phyloP scores from a whole-genome alignment of 495 filamentous ascomycete species.

The Daldinia childiae region DNA sequence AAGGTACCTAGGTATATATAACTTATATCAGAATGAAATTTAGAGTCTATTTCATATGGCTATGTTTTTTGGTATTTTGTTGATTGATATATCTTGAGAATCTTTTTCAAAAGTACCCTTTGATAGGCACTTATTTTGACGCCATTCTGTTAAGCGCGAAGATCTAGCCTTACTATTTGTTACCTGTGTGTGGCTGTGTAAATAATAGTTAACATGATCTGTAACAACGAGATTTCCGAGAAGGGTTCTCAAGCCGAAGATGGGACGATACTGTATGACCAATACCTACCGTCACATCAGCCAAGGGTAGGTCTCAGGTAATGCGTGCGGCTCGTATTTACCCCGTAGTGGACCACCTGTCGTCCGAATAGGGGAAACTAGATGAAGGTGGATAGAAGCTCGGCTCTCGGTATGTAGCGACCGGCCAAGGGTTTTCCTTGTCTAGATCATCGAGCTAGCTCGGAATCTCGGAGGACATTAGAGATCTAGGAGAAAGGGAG shows the following conservation, averaged over 20 bases:
- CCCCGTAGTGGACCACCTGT: conserved; percentile 23
- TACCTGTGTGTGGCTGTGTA: neutral
- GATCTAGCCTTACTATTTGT: neutral
- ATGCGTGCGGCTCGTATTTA: conserved; percentile 39
- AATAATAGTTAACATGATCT: conserved; percentile 11
- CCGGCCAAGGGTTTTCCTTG: conserved; percentile 16
- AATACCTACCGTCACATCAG: conserved; percentile 32
- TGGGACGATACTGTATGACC: conserved; percentile 29
- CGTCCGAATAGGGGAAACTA: conserved; percentile 17
- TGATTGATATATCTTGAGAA: too few relatives aligned
- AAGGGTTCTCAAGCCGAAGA: conserved; percentile 19
- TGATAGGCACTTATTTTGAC: too few relatives aligned
- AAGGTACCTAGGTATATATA: too few relatives aligned
- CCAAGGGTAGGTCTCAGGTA: conserved; percentile 48
- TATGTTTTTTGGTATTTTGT: too few relatives aligned
- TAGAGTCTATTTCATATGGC: too few relatives aligned
- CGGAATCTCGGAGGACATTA: conserved; percentile 9
- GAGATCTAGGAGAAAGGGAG: conserved; percentile 1
- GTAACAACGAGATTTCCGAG: conserved; percentile 29
- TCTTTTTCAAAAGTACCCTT: too few relatives aligned
- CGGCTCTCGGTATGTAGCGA: conserved; percentile 33
- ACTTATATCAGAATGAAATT: too few relatives aligned
- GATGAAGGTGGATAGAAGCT: conserved; percentile 19
- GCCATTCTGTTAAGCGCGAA: neutral
- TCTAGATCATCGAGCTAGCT: conserved; percentile 6